These are phyloP conservation scores for Leccinum solheimii DNA, from an alignment of 1,284 basidiomycete genomes.

Conservation along the genomic window DNA sequence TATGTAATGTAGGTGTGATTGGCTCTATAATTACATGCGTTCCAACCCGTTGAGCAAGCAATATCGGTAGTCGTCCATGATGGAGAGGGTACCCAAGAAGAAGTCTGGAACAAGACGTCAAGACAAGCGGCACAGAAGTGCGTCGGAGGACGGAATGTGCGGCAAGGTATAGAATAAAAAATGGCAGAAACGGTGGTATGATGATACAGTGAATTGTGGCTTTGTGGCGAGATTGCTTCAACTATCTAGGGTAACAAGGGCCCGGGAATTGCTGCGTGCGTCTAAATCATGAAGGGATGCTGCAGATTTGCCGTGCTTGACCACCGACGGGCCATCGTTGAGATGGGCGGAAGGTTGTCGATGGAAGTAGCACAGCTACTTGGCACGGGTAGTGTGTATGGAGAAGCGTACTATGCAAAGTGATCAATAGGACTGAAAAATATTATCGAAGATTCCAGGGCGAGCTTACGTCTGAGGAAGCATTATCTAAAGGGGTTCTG, in stretches of 20 bases:
- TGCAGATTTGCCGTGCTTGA: conserved; percentile 31
- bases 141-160: conserved; percentile 4
- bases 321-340: conserved; percentile 36
- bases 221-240: conserved; percentile 9
- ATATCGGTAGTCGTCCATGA: conserved; percentile 27
- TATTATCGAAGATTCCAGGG: neutral
- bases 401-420: conserved; percentile 22
- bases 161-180: conserved; percentile 20
- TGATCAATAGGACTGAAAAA: conserved; percentile 8
- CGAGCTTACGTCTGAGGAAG: conserved; percentile 30
- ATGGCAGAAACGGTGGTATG: conserved; percentile 6
- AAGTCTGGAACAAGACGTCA: conserved; percentile 31
- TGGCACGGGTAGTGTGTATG: conserved; percentile 29
- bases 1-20: conserved; percentile 30
- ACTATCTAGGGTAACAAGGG: conserved; percentile 1
- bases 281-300: conserved; percentile 38
- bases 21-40: conserved; percentile 33
- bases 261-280: conserved; percentile 8
- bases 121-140: conserved; percentile 15
- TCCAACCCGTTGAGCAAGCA: conserved; percentile 30
- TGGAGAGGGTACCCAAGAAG: conserved; percentile 28
- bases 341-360: conserved; percentile 37
- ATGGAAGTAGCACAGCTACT: conserved; percentile 33
- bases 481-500: conserved; percentile 25
- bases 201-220: conserved; percentile 21